A percentile compares a stretch with the other conserved stretches of the same genome.
Evolutionary conservation across 176 grass and related monocot genomes (phyloP).

Genomic region (Aegilops longissima): DNA sequence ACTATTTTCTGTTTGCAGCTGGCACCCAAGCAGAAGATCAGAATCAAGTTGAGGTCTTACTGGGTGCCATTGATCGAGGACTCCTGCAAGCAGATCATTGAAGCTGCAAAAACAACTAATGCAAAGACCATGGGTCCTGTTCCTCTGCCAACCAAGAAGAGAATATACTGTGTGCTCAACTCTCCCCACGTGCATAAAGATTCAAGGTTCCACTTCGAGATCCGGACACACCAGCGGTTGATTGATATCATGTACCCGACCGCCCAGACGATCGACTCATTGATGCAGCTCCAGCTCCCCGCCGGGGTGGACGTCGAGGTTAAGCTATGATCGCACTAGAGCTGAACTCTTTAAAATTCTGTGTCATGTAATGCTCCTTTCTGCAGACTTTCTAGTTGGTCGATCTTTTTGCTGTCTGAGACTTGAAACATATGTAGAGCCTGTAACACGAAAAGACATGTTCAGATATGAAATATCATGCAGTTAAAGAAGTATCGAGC

Average conservation of each 20-base stretch:
- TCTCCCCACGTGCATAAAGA: conserved; percentile 97
- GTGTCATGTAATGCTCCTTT: conserved; percentile 18
- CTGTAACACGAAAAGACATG: conserved; percentile 26
- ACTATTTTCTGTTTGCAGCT: conserved; percentile 42
- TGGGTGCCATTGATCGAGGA: conserved; percentile 85
- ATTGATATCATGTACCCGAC: conserved; percentile 96
- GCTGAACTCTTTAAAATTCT: conserved; percentile 6
- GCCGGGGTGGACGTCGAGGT: conserved; percentile 97
- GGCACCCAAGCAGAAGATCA: conserved; percentile 82
- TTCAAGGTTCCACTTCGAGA: conserved; percentile 95
- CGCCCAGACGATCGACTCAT: conserved; percentile 85
- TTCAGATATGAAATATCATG: conserved; percentile 24
- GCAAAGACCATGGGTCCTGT: conserved; percentile 93
- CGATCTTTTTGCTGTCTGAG: conserved; percentile 6
- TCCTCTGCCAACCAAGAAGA: conserved; percentile 77
- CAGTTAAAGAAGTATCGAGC: conserved; percentile 11
- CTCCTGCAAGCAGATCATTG: conserved; percentile 93
- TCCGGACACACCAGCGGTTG: conserved; percentile 83
- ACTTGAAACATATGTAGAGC: conserved; percentile 43
- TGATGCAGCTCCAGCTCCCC: conserved; percentile 95
- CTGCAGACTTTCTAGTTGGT: conserved; percentile 8
- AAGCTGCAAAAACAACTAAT: conserved; percentile 85
- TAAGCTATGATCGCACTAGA: conserved; percentile 73
- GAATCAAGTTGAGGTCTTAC: conserved; percentile 97
- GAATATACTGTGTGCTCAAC: conserved; percentile 92